Evolutionary conservation across 768 basidiomycete genomes (phyloP).

Genomic region (Kwoniella dendrophila): DNA sequence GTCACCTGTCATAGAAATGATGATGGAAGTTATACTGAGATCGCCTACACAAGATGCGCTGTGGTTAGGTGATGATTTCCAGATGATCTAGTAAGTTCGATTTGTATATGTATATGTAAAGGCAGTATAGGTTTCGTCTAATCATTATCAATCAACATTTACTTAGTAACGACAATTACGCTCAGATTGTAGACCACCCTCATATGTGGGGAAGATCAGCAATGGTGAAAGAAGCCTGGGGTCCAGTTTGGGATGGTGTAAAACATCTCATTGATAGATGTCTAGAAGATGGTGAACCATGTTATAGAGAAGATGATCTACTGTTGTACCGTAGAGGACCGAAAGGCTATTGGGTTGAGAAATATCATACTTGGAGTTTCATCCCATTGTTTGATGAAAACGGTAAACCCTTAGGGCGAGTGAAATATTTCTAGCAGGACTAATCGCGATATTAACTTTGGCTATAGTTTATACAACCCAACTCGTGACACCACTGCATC

Average conservation of each 20-base stretch:
- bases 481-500: slow-evolving; percentile 29
- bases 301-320: slow-evolving; percentile 25
- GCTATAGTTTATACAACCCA: slow-evolving; percentile 23
- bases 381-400: slow-evolving; percentile 23
- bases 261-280: slow-evolving; percentile 20
- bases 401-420: slow-evolving; percentile 19
- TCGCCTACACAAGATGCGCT: slow-evolving; percentile 39
- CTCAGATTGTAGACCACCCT: slow-evolving; percentile 29
- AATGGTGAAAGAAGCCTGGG: slow-evolving; percentile 23
- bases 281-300: slow-evolving; percentile 15
- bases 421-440: neutral
- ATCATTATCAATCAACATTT: neutral
- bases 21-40: slow-evolving; percentile 24
- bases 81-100: slow-evolving; percentile 39
- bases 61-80: slow-evolving; percentile 39
- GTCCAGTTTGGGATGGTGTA: slow-evolving; percentile 32
- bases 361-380: slow-evolving; percentile 39
- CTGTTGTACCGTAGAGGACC: slow-evolving; percentile 27
- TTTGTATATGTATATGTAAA: too few relatives aligned
- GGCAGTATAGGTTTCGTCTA: too few relatives aligned
- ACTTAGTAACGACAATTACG: slow-evolving; percentile 27
- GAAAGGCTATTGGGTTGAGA: slow-evolving; percentile 26
- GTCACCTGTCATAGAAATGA: slow-evolving; percentile 31
- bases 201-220: slow-evolving; percentile 25
- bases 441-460: neutral